Evolutionary conservation across 169 alveolate genomes (phyloP), one percentile per base, ranked within the genome.

Genomic region (Plasmodium relictum): DNA sequence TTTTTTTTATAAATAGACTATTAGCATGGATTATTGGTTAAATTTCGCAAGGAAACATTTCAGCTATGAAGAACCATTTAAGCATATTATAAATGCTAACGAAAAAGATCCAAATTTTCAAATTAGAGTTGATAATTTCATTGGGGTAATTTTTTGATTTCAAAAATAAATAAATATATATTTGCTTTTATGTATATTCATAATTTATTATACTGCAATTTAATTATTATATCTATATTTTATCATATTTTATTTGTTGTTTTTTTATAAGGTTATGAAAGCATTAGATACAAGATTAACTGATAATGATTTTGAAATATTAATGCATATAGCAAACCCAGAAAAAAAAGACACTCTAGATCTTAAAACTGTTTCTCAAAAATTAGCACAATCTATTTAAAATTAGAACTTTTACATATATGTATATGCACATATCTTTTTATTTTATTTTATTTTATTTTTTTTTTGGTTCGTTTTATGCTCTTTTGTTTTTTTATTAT

Each of bases 231-330:
- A n/a, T n/a, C n/a, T n/a, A n/a, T n/a, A n/a, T n/a, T 22, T 22
- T 44, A 7, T 44, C 14, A 16, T 8, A 41, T 42, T 41, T 16
- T n/a, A 44, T 42, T 68, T 68, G 44, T 44, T 42, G 39, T 44
- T 39, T 4, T 68, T 6, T 37, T 10, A 24, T 18, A 1, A 76
- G 88, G 56, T 76, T 24, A 76, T 76, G 88, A 76, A 62, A 12
- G 88, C 88, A 6, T 56, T 76, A 31, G 88, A 76, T 39, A 76
- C 88, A 14, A 76, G 76, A 62, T 42, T 76, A 56, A 61, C 88
- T 14, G 88, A 76, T 14, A 76, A 65, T 18, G 88, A 76, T 45
- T 41, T 76, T 12, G 56, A 76, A 2, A 24, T 76, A 1, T 56
- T 76, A 18, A 39, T 76, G 37, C 39, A 76, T 37, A 76, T 76